phyloP scores from a whole-genome alignment of 352 stramenopile species.

The Globisporangium nagaii region DNA sequence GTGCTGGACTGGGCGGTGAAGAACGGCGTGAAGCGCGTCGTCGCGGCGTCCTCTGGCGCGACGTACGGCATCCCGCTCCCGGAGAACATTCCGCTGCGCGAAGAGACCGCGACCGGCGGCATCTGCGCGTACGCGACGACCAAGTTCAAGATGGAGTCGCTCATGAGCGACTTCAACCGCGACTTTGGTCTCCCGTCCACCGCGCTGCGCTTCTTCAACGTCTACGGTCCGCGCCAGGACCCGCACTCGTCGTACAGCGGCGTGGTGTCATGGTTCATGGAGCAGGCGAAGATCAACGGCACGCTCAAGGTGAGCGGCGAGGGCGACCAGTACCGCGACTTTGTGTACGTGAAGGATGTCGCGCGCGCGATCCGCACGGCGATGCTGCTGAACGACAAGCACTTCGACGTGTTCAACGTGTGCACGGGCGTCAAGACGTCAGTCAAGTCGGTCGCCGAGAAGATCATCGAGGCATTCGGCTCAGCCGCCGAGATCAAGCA shows the following conservation, averaged over 20 bases:
- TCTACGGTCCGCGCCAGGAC: conserved; percentile 78
- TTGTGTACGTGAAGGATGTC: conserved; percentile 85
- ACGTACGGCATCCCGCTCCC: conserved; percentile 64
- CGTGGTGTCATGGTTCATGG: conserved; percentile 85
- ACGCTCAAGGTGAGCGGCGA: conserved; percentile 75
- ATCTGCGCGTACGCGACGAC: conserved; percentile 80
- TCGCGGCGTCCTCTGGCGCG: conserved; percentile 70
- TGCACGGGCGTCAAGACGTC: conserved; percentile 75
- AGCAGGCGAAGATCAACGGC: conserved; percentile 79
- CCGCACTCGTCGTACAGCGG: conserved; percentile 80
- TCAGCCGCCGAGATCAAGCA: conserved; percentile 65
- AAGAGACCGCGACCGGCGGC: conserved; percentile 67
- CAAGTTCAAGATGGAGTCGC: conserved; percentile 82
- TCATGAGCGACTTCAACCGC: conserved; percentile 70
- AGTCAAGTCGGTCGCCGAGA: conserved; percentile 54
- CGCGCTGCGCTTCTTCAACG: conserved; percentile 82
- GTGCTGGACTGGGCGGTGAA: conserved; percentile 74
- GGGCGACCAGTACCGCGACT: conserved; percentile 79
- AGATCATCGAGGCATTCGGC: conserved; percentile 63
- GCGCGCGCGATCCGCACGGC: conserved; percentile 73
- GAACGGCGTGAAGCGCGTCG: conserved; percentile 72
- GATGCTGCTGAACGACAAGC: conserved; percentile 57
- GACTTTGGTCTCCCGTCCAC: conserved; percentile 69
- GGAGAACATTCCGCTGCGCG: conserved; percentile 64
- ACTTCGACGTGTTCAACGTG: conserved; percentile 85